Percentiles rank a stretch among this genome's conserved stretches.
phyloP scores from a whole-genome alignment of 2,329 filamentous ascomycete genomes.

The Ophiostoma ulmi region DNA sequence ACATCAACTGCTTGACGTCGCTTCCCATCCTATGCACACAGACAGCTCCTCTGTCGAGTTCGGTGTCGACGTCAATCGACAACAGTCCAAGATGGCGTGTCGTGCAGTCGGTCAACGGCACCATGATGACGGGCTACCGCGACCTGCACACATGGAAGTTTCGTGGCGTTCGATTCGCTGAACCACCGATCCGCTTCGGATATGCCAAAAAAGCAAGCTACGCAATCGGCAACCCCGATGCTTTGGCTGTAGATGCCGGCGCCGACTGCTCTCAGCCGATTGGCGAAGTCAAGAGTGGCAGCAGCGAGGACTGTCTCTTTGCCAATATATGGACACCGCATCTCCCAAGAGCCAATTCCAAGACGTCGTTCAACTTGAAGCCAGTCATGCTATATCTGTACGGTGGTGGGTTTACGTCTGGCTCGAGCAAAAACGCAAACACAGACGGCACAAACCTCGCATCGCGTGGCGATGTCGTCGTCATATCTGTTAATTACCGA shows the following conservation, averaged over 20 bases:
- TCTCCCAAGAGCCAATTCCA: constrained; percentile 29
- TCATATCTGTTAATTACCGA: constrained; percentile 41
- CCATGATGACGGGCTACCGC: constrained; percentile 33
- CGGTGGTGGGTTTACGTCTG: constrained; percentile 40
- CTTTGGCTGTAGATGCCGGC: constrained; percentile 31
- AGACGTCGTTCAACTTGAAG: constrained; percentile 31
- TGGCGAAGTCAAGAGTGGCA: constrained; percentile 32
- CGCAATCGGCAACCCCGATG: constrained; percentile 29
- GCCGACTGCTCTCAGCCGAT: constrained; percentile 34
- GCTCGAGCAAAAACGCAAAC: constrained; percentile 40
- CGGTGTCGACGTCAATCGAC: constrained; percentile 25
- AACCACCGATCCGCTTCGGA: constrained; percentile 30
- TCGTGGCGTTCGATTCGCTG: constrained; percentile 34
- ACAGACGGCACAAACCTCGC: constrained; percentile 44
- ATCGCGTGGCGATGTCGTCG: constrained; percentile 43
- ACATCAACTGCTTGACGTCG: constrained; percentile 33
- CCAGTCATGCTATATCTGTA: constrained; percentile 46
- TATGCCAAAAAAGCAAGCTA: constrained; percentile 30
- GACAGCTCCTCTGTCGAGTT: constrained; percentile 31
- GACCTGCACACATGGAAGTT: constrained; percentile 35
- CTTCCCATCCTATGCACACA: constrained; percentile 34
- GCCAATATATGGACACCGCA: constrained; percentile 39
- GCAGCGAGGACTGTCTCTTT: constrained; percentile 36
- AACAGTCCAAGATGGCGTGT: constrained; percentile 30
- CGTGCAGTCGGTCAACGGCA: constrained; percentile 29